Conservation (phyloP, 176 grass and related monocot genomes). For the Avena eriantha region DNA sequence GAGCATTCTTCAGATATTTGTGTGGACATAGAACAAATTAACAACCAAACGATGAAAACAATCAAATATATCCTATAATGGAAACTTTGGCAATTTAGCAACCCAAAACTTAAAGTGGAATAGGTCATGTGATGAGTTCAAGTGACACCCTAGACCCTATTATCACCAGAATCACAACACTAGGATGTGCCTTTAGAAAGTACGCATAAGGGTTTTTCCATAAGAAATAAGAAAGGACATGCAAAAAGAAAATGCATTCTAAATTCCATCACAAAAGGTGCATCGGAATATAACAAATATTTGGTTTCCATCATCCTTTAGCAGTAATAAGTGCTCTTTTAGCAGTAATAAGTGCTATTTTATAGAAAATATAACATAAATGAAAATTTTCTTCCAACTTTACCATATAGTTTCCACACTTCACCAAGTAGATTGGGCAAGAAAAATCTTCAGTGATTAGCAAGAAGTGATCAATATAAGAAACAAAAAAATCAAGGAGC, state of each 20-base stretch:
- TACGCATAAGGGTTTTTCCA: not conserved
- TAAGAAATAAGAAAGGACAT: not conserved
- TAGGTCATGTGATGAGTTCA: slow-evolving; percentile 87
- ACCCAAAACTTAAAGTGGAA: slow-evolving; percentile 99
- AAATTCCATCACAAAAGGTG: not conserved
- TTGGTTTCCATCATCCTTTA: not conserved
- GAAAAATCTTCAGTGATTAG: slow-evolving; percentile 97
- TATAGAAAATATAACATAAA: slow-evolving; percentile 20
- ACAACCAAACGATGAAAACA: slow-evolving; percentile 29
- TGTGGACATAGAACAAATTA: slow-evolving; percentile 24
- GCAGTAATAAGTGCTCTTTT: no score
- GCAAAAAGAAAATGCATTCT: slow-evolving; percentile 2
- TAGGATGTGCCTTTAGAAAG: slow-evolving; percentile 14
- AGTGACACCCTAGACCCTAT: slow-evolving; percentile 87
- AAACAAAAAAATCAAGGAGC: slow-evolving; percentile 19
- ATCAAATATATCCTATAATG: slow-evolving; percentile 26
- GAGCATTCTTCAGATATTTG: slow-evolving; percentile 89
- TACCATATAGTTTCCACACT: slow-evolving; percentile 95
- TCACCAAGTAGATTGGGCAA: slow-evolving; percentile 88
- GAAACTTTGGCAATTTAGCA: slow-evolving; percentile 68
- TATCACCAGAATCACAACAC: slow-evolving; percentile 41
- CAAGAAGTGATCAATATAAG: slow-evolving; percentile 44
- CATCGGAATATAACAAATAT: not conserved
- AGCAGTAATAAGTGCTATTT: not conserved
- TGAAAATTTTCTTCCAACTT: slow-evolving; percentile 34